phyloP scores from a whole-genome alignment of 306 rosid genomes.

The Potentilla sterilis region DNA sequence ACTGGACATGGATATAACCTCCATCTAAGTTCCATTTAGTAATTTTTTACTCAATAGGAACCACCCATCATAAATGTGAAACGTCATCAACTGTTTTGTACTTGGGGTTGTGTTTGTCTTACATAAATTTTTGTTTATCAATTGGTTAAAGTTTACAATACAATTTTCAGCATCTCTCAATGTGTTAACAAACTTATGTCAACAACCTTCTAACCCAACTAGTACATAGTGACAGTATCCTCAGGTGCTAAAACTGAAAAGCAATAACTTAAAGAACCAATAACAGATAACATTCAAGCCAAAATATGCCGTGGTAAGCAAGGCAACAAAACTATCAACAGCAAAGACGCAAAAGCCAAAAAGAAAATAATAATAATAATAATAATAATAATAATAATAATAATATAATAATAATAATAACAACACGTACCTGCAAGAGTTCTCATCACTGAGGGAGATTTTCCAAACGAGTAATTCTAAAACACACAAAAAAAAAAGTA shows the following conservation, averaged over 20 bases:
- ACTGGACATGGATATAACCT: neutral
- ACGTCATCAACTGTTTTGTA: neutral
- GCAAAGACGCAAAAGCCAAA: constrained; percentile 29
- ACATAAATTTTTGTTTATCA: too few species aligned
- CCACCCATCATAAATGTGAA: neutral
- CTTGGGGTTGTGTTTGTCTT: too few species aligned
- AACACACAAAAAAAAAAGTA: constrained; percentile 17
- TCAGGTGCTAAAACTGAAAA: neutral
- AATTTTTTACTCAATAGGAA: neutral
- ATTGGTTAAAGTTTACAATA: too few species aligned
- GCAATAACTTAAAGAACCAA: neutral
- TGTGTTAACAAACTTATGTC: neutral
- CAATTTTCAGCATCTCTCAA: too few species aligned
- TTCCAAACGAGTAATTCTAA: constrained; percentile 89
- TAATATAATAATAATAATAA: too few species aligned
- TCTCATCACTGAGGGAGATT: constrained; percentile 88
- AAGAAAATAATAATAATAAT: constrained; percentile 8
- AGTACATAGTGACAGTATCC: neutral
- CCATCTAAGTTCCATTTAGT: neutral
- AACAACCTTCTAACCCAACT: neutral
- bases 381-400: constrained; percentile 8
- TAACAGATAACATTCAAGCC: neutral
- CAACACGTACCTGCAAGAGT: constrained; percentile 85
- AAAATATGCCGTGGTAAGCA: neutral
- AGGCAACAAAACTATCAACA: constrained; percentile 12